Percentiles rank a stretch among this genome's conserved stretches.
Evolutionary conservation across 1,284 basidiomycete genomes (phyloP).

Genomic region (Pascua guehoae): DNA sequence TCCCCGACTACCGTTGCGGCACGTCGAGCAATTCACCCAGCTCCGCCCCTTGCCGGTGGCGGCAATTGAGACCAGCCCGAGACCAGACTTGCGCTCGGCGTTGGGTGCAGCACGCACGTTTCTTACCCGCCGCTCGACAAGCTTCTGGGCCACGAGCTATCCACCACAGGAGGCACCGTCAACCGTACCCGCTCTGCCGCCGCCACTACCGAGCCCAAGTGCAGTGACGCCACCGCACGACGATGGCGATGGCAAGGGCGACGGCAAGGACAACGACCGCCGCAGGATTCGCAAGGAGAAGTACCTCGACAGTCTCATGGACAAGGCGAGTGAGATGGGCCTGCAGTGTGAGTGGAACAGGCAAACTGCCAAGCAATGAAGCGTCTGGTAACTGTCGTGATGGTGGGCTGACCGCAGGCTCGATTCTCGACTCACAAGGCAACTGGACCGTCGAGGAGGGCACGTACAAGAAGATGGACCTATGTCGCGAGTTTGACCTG

Average conservation of each 20-base stretch:
- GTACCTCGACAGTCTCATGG: conserved; percentile 48
- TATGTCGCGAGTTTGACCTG: conserved; percentile 81
- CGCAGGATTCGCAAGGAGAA: conserved; percentile 22
- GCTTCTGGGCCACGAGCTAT: conserved; percentile 26
- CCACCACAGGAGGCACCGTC: conserved; percentile 7
- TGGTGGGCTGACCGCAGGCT: conserved; percentile 57
- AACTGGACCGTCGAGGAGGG: conserved; percentile 86
- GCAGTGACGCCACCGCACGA: conserved; percentile 3
- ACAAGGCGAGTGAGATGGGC: conserved; percentile 47
- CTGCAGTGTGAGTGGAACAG: conserved; percentile 36
- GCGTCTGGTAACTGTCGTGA: background rate
- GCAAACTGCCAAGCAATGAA: no score
- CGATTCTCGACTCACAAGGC: conserved; percentile 78
- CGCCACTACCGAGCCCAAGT: conserved; percentile 8
- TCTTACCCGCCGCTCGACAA: conserved; percentile 11
- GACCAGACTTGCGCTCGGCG: background rate
- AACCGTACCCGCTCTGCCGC: background rate
- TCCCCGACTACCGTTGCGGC: background rate
- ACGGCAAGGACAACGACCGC: conserved; percentile 7
- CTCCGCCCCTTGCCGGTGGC: background rate
- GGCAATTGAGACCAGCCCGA: background rate
- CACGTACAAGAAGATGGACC: conserved; percentile 80
- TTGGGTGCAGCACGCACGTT: background rate
- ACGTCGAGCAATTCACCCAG: background rate
- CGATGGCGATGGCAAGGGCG: no score